Base-by-base conservation (phyloP, 805 yeast genomes). In the Candida sphagnicola region DNA sequence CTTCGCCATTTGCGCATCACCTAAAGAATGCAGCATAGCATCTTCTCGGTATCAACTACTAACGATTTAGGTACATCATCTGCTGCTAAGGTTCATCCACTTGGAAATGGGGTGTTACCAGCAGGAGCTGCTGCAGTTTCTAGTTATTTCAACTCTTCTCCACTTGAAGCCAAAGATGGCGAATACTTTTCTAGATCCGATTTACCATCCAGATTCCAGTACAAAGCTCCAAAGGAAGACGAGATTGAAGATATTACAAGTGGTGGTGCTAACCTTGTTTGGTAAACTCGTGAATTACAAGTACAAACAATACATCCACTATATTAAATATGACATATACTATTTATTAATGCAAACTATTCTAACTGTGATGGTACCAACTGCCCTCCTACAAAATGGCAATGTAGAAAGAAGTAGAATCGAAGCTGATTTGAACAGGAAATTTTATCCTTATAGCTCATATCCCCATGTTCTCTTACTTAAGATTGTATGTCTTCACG, bases 211-310 rank as follows among this genome's bases (percentile, higher is more conserved):
- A 77, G 93, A 57, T 89, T 85, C 70, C 80, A 82, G 62, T 85
- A 82, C 57, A 66, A 71, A 30, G 65, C 70, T 0, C 71, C 86
- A 18, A 81, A 77, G 30, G 85, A 77, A 14, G 39, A 49, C 12
- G 99, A 91, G 62, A 78, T 84, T 18, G 96, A 85, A 8, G 75
- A 78, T 47, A 78, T 91, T 50, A 75, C 80, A 50, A 72, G 76
- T 38, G 99, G 98, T 40, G 97, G 96, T 49, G 96, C 95, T 25
- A 79, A 73, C 28, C 53, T 72, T 31, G 62, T 77, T 11, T 74
- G 62, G 48, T 77, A 67, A 43, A 8, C 12, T 8, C 10, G 24
- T 21, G 24, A 6, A 21, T 10, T 21, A n/a, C n/a, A n/a, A n/a
- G n/a, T n/a, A n/a, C n/a, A n/a, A n/a, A n/a, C n/a, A n/a, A n/a